Percentiles rank a stretch among this genome's conserved stretches.
Evolutionary conservation across 2,329 filamentous ascomycete species (phyloP).

Genomic region (Pestalotiopsis sp.): DNA sequence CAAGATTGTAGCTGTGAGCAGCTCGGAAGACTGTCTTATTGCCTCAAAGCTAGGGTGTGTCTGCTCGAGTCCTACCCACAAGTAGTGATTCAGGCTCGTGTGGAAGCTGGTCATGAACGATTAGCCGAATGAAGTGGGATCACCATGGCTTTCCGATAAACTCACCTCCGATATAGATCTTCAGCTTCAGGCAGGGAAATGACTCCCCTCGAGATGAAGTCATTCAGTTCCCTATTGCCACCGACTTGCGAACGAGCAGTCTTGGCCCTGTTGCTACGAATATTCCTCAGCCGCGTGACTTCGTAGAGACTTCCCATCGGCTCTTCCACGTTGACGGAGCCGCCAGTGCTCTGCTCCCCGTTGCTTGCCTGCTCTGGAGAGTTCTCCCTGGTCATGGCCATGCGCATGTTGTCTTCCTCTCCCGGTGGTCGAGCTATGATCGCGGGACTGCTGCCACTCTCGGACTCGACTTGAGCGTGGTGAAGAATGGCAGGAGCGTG

Average conservation of each 20-base stretch:
- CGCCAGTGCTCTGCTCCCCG: slow-evolving; percentile 36
- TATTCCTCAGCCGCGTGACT: slow-evolving; percentile 49
- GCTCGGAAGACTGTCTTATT: slow-evolving; percentile 56
- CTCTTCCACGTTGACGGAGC: slow-evolving; percentile 41
- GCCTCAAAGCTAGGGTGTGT: slow-evolving; percentile 50
- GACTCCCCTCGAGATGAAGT: slow-evolving; percentile 52
- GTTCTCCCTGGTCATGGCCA: slow-evolving; percentile 48
- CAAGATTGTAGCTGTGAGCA: slow-evolving; percentile 59
- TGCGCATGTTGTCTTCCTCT: slow-evolving; percentile 30
- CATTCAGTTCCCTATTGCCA: slow-evolving; percentile 27
- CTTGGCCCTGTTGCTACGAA: slow-evolving; percentile 24
- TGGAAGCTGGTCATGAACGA: slow-evolving; percentile 37
- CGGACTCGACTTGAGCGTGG: background rate
- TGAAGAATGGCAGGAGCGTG: background rate
- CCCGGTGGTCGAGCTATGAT: slow-evolving; percentile 25
- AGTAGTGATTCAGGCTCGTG: slow-evolving; percentile 50
- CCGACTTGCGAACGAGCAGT: slow-evolving; percentile 11
- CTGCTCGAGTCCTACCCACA: slow-evolving; percentile 54
- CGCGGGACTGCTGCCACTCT: slow-evolving; percentile 25
- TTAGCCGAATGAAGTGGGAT: background rate
- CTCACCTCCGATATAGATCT: slow-evolving; percentile 44
- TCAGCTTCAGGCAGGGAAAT: slow-evolving; percentile 49
- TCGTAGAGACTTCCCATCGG: slow-evolving; percentile 58
- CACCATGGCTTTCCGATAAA: slow-evolving; percentile 9
- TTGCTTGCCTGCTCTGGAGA: slow-evolving; percentile 40